phyloP scores from a whole-genome alignment of 192 early-diverging fungal genomes.

The Thoreauomyces humboldtii region DNA sequence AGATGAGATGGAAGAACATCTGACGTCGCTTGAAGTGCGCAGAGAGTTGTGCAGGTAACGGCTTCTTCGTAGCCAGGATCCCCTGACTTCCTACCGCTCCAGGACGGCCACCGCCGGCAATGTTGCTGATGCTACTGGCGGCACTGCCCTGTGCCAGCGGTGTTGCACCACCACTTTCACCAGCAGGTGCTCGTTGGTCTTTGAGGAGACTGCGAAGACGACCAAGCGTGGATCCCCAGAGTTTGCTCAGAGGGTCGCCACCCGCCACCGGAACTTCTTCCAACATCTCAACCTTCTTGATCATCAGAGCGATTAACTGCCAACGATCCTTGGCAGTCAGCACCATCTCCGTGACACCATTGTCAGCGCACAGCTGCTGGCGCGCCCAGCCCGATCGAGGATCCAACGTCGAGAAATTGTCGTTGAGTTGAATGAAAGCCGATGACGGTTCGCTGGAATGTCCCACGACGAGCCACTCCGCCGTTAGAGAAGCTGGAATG shows the following conservation, averaged over 20 bases:
- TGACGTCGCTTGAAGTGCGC: constrained; percentile 56
- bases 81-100: constrained; percentile 14
- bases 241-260: constrained; percentile 22
- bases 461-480: constrained; percentile 61
- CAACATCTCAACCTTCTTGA: constrained; percentile 35
- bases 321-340: constrained; percentile 40
- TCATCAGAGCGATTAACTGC: constrained; percentile 32
- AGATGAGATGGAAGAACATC: constrained; percentile 59
- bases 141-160: constrained; percentile 1
- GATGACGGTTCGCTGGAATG: constrained; percentile 38
- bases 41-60: constrained; percentile 34
- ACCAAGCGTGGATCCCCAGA: constrained; percentile 26
- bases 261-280: constrained; percentile 3
- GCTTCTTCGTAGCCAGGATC: constrained; percentile 28
- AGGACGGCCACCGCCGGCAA: background rate
- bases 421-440: constrained; percentile 39
- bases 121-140: constrained; percentile 1
- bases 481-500: constrained; percentile 47
- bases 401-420: constrained; percentile 52
- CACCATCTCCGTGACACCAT: constrained; percentile 30
- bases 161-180: background rate
- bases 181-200: background rate
- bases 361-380: constrained; percentile 37
- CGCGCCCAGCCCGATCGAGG: constrained; percentile 58
- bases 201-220: constrained; percentile 10